phyloP scores from a whole-genome alignment of 176 grass and related monocot species.

The Musa troglodytarum region DNA sequence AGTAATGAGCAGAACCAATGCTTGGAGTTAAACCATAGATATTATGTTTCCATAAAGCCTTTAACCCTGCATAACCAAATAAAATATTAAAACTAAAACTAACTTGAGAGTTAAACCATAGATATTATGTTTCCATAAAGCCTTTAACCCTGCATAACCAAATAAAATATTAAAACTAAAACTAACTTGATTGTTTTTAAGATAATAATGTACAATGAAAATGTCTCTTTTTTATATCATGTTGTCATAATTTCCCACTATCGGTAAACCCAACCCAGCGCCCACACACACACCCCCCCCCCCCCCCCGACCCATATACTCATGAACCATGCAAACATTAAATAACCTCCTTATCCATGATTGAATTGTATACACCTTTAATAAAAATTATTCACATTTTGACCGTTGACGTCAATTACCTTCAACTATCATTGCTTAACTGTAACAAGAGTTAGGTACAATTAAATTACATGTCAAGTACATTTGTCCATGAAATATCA shows the following conservation, averaged over 20 bases:
- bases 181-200: too few relatives aligned
- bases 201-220: too few relatives aligned
- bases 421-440: not conserved
- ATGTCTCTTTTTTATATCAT: not conserved
- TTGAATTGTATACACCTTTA: not conserved
- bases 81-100: too few relatives aligned
- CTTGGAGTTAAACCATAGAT: slow-evolving; percentile 82
- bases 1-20: slow-evolving; percentile 95
- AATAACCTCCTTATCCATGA: not conserved
- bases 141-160: slow-evolving; percentile 55
- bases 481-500: not conserved
- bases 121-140: slow-evolving; percentile 85
- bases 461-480: too few relatives aligned
- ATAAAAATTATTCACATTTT: not conserved
- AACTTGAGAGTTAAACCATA: slow-evolving; percentile 57
- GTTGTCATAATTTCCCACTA: not conserved
- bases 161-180: not conserved
- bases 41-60: slow-evolving; percentile 91
- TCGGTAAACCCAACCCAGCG: too few relatives aligned
- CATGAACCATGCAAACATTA: slow-evolving; percentile 7
- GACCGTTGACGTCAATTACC: not conserved
- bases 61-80: slow-evolving; percentile 44
- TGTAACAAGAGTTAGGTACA: not conserved
- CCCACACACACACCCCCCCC: too few relatives aligned
- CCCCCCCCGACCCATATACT: too few relatives aligned